Base-by-base conservation (phyloP, 106 monocot genomes). In the Acorus calamus region DNA sequence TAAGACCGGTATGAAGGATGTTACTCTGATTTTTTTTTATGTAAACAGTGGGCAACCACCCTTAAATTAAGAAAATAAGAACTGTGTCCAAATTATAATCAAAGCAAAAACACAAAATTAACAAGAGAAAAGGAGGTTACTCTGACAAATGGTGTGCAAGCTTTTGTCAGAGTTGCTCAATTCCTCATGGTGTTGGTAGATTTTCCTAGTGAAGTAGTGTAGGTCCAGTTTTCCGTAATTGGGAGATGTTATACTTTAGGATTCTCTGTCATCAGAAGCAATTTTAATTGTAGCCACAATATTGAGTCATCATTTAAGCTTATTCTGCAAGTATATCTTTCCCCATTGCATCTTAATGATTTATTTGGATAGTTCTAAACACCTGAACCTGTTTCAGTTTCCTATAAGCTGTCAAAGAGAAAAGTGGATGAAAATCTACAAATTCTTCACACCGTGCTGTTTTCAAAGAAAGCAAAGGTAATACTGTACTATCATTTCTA, bases 331-430 rank as follows among this genome's bases (percentile, higher is more conserved):
- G 46, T n/a, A 12, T 61, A 11, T 47, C 12, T 42, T 8, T 56
- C 48, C 54, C 14, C 11, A 67, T 47, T 61, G 10, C 44, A 5
- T 8, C 2, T 11, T n/a, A 46, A 50, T 10, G 49, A 28, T 49
- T 46, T 44, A 5, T 8, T 7, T 13, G 7, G n/a, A 9, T 55
- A n/a, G 9, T 57, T 45, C 11, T 57, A n/a, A 54, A 73, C 2
- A n/a, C 72, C 54, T 61, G 50, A 59, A 52, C 48, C 7, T 64
- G 3, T 61, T 83, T 11, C 77, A 96, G 94, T 96, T 46, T 69
- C 53, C 62, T 96, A 78, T 80, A 96, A 87, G 71, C 44, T 96
- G 67, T 87, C 87, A 57, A 96, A 90, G 73, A 82, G 94, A 74
- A 96, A 80, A 66, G 66, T 9, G 2, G 94, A 96, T 68, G 94